Evolutionary conservation across 805 yeast genomes (phyloP).

Genomic region (Millerago galiae): DNA sequence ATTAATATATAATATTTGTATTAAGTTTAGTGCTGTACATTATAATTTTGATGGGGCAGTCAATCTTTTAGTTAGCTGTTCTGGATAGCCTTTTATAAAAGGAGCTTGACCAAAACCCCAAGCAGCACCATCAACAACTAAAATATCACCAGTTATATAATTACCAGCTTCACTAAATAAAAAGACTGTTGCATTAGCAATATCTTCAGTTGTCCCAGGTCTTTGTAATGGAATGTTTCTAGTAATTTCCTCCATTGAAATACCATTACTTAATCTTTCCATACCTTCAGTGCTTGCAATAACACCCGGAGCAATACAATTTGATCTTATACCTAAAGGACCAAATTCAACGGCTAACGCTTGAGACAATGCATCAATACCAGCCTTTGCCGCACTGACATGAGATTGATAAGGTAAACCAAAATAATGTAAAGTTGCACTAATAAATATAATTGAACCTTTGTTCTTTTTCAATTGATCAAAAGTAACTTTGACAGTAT

Average conservation of each 20-base stretch:
- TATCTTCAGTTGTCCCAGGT: slow-evolving; percentile 66
- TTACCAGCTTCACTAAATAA: slow-evolving; percentile 78
- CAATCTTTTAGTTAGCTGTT: slow-evolving; percentile 27
- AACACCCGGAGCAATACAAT: slow-evolving; percentile 89
- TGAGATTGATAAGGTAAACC: slow-evolving; percentile 88
- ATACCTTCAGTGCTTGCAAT: slow-evolving; percentile 86
- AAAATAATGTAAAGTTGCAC: slow-evolving; percentile 84
- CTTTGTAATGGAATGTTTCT: slow-evolving; percentile 51
- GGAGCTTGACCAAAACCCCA: slow-evolving; percentile 68
- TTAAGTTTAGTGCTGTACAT: slow-evolving; percentile 1
- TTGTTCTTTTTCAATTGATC: slow-evolving; percentile 55
- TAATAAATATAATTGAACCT: slow-evolving; percentile 72
- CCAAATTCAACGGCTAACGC: slow-evolving; percentile 89
- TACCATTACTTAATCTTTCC: slow-evolving; percentile 46
- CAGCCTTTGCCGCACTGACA: slow-evolving; percentile 95
- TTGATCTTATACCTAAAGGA: slow-evolving; percentile 77
- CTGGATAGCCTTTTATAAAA: slow-evolving; percentile 38
- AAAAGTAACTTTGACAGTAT: slow-evolving; percentile 79
- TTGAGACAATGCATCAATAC: slow-evolving; percentile 80
- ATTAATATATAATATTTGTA: too few species aligned
- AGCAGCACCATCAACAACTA: slow-evolving; percentile 84
- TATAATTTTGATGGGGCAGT: slow-evolving; percentile 31
- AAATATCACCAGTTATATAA: slow-evolving; percentile 70
- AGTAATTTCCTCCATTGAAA: slow-evolving; percentile 34
- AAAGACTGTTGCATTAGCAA: slow-evolving; percentile 82